Evolutionary conservation across 768 basidiomycete species (phyloP).

Genomic region (Podaxis sp.): DNA sequence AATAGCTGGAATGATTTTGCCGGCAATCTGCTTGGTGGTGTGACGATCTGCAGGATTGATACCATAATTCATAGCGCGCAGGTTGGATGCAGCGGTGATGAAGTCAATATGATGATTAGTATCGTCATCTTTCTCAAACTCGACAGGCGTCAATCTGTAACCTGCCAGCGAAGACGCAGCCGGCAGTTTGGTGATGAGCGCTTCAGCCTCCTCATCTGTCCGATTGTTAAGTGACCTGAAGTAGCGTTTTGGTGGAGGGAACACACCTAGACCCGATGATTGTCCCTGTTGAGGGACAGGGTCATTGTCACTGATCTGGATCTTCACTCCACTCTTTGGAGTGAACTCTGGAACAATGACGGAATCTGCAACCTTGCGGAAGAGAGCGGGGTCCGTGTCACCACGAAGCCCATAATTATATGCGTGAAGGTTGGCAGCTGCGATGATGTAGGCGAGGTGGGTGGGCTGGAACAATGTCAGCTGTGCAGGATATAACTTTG

Average conservation of each 20-base stretch:
- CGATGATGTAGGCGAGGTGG: conserved; percentile 85
- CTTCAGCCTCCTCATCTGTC: conserved; percentile 49
- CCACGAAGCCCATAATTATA: conserved; percentile 97
- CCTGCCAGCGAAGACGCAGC: conserved; percentile 89
- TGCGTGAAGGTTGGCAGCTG: conserved; percentile 94
- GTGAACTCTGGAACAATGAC: conserved; percentile 88
- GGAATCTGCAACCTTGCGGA: conserved; percentile 79
- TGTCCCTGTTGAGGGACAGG: conserved; percentile 57
- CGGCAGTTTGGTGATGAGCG: conserved; percentile 68
- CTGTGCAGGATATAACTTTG: conserved; percentile 1
- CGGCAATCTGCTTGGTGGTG: conserved; percentile 95
- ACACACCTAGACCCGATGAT: conserved; percentile 33
- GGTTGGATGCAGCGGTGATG: conserved; percentile 95
- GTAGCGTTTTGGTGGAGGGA: not conserved
- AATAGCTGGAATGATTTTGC: conserved; percentile 99
- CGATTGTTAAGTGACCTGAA: conserved; percentile 12
- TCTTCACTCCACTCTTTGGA: conserved; percentile 88
- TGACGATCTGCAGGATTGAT: conserved; percentile 86
- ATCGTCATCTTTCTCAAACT: conserved; percentile 99
- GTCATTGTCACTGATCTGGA: conserved; percentile 92
- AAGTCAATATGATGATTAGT: conserved; percentile 98
- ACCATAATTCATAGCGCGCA: conserved; percentile 92
- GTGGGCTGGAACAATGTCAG: conserved; percentile 48
- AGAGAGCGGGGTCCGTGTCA: conserved; percentile 70
- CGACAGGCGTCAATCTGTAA: conserved; percentile 92